Base-by-base conservation (phyloP, 2,329 filamentous ascomycete genomes). In the Nectriaceae sp. region DNA sequence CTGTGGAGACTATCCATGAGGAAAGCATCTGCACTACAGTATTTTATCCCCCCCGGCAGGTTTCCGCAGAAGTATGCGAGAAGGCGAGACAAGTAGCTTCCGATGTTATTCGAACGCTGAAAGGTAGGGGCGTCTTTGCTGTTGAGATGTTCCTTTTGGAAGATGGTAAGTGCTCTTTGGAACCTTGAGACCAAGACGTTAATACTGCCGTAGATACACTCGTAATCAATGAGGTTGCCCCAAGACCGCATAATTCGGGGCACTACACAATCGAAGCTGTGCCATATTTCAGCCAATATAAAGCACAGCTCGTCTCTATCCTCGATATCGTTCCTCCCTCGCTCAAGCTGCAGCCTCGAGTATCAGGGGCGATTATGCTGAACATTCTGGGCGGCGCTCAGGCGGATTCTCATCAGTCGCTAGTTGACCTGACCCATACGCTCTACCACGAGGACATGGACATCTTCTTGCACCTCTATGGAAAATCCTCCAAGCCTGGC, bases 181-280 rank as follows among this genome's bases (percentile, higher is more conserved):
- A 50, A 11, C 4, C 4, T 19, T 19, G 10, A n/a, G 21, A n/a
- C 1, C 8, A 5, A 16, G 36, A 45, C 5, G 46, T 22, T 19
- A 21, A 15, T 38, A 38, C 55, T 52, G 10, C 13, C n/a, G n/a
- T 42, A 77, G 75, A 78, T 49, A 75, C 75, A 2, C 77, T 96
- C 2, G 72, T 95, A 49, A 80, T 97, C 60, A 96, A 96, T 69
- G 91, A 96, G 71, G 87, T 95, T 54, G 90, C 90, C 0, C 90
- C 89, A 11, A 79, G 90, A 15, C 75, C 76, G 48, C 92, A 97
- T 72, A 97, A 97, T 74, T 95, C 90, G 0, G 94, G 94, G 1
- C 94, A 97, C 71, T 93, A 92, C 71, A 96, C 89, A 3, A 97
- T 97, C 56, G 93, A 99, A 73, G 89, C 90, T 4, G 90, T 94